A percentile compares a stretch with the other conserved stretches of the same genome.
phyloP scores from a whole-genome alignment of 495 filamentous ascomycete species.

The Glarea lozoyensis region DNA sequence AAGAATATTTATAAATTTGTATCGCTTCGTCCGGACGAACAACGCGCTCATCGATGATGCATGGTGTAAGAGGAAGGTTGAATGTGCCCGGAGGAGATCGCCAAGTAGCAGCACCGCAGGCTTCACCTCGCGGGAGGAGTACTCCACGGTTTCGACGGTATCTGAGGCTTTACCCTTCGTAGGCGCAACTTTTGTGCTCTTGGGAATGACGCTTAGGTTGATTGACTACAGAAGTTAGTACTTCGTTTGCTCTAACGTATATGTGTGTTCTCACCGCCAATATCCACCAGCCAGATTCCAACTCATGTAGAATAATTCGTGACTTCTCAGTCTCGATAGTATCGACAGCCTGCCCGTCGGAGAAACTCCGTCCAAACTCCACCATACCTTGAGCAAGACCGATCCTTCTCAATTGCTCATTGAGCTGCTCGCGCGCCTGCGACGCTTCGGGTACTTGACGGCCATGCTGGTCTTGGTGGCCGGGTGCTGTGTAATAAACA shows the following conservation, averaged over 20 bases:
- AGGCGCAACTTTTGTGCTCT: conserved; percentile 2
- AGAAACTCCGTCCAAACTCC: conserved; percentile 84
- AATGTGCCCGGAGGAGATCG: conserved; percentile 75
- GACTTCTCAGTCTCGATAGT: conserved; percentile 86
- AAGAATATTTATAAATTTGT: conserved; percentile 48
- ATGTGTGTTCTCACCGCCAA: conserved; percentile 53
- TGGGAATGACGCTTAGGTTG: conserved; percentile 16
- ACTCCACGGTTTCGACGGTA: conserved; percentile 46
- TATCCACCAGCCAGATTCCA: conserved; percentile 87
- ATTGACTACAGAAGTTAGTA: conserved; percentile 17
- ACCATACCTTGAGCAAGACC: conserved; percentile 98
- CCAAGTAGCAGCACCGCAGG: conserved; percentile 69
- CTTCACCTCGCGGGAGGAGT: conserved; percentile 81
- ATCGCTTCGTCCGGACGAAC: conserved; percentile 42
- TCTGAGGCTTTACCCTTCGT: conserved; percentile 11
- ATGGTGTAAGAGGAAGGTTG: conserved; percentile 82
- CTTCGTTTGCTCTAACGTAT: neutral
- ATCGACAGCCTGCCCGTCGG: conserved; percentile 63
- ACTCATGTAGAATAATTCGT: conserved; percentile 72
- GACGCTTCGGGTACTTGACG: conserved; percentile 19
- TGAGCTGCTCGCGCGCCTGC: conserved; percentile 51
- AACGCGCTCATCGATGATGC: conserved; percentile 56
- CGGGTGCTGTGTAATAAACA: conserved; percentile 75
- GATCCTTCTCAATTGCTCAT: conserved; percentile 82
- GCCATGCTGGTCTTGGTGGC: conserved; percentile 24